A percentile compares a stretch with the other conserved stretches of the same genome.
phyloP scores from a whole-genome alignment of 139 green algal species.

The Micromonas commoda region DNA sequence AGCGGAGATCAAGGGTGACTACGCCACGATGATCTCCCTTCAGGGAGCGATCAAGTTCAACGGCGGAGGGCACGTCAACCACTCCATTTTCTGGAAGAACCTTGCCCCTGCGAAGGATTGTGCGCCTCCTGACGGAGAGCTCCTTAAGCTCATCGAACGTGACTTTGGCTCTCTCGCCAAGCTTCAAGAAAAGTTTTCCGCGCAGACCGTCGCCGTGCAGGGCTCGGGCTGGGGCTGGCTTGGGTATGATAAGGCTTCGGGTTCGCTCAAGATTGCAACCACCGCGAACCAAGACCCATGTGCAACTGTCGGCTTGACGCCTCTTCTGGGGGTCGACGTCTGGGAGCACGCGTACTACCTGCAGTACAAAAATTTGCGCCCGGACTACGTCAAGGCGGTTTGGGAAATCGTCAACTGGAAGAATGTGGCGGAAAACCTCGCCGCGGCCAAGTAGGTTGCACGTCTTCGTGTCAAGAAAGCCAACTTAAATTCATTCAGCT shows the following conservation, averaged over 20 bases:
- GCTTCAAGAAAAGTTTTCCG: constrained; percentile 67
- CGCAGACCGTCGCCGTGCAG: constrained; percentile 73
- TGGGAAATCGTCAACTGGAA: constrained; percentile 97
- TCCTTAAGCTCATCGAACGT: constrained; percentile 68
- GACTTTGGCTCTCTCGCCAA: constrained; percentile 83
- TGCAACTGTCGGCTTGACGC: constrained; percentile 64
- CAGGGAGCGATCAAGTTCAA: constrained; percentile 93
- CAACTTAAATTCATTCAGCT: not conserved
- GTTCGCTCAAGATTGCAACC: constrained; percentile 65
- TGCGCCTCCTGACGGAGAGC: constrained; percentile 58
- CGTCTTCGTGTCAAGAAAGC: not conserved
- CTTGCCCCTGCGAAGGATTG: constrained; percentile 76
- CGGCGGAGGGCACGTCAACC: constrained; percentile 93
- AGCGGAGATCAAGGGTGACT: constrained; percentile 69
- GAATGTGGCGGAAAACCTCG: constrained; percentile 65
- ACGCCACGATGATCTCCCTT: constrained; percentile 67
- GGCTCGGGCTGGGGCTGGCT: constrained; percentile 95
- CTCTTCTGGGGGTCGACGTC: constrained; percentile 87
- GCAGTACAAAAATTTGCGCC: constrained; percentile 90
- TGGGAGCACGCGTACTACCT: constrained; percentile 62
- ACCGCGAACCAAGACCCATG: constrained; percentile 73
- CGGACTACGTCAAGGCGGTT: constrained; percentile 91
- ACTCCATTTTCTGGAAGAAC: constrained; percentile 95
- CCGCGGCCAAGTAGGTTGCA: constrained; percentile 41
- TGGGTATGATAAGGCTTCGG: constrained; percentile 65